phyloP scores from a whole-genome alignment of 1,284 basidiomycete genomes.

The Leccinum glutinopallens region DNA sequence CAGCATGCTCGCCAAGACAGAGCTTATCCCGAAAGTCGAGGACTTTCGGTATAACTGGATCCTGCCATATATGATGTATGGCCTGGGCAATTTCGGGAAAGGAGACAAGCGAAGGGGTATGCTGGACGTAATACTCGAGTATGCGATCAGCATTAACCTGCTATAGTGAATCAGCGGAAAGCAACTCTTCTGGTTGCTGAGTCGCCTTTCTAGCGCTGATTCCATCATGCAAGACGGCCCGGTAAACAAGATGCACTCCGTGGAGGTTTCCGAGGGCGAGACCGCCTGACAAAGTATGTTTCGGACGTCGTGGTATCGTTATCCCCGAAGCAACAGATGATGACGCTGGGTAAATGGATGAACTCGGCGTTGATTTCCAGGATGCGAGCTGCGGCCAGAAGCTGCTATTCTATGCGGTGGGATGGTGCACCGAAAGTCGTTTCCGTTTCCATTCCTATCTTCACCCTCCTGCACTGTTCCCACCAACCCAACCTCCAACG shows the following conservation, averaged over 20 bases:
- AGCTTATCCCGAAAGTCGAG: background rate
- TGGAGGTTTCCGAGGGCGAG: too few relatives aligned
- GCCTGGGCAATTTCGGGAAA: slow-evolving; percentile 2
- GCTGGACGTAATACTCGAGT: background rate
- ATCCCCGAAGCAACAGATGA: too few relatives aligned
- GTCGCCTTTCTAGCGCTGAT: too few relatives aligned
- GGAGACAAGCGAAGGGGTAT: background rate
- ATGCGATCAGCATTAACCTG: slow-evolving; percentile 1
- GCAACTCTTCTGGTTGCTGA: background rate
- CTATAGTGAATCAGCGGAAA: background rate
- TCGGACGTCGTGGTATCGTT: too few relatives aligned
- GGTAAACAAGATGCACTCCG: too few relatives aligned
- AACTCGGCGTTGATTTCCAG: too few relatives aligned
- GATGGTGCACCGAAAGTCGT: background rate
- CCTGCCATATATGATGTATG: slow-evolving; percentile 11
- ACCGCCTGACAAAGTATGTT: too few relatives aligned
- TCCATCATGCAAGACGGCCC: too few relatives aligned
- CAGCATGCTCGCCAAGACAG: background rate
- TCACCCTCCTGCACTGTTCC: background rate
- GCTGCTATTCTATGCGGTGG: too few relatives aligned
- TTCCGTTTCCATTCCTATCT: background rate
- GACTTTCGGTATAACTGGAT: slow-evolving; percentile 9
- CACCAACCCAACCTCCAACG: slow-evolving; percentile 33
- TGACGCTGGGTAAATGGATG: too few relatives aligned
- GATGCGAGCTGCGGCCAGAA: too few relatives aligned